Base-by-base conservation (phyloP, 2,329 filamentous ascomycete genomes). In the Aspergillaceae sp. region DNA sequence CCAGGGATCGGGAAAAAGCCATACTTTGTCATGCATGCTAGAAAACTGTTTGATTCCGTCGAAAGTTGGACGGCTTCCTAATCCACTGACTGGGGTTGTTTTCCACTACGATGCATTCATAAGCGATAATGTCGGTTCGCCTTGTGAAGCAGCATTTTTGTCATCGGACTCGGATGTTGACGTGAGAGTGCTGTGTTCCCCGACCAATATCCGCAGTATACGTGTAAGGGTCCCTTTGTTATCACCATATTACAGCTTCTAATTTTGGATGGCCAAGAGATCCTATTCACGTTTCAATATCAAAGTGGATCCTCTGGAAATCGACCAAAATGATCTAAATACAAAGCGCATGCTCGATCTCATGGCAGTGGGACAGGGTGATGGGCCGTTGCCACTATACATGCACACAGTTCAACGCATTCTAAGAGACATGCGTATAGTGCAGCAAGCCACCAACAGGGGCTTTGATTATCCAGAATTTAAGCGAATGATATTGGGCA, bases 61-160 rank as follows among this genome's bases (percentile, higher is more conserved):
- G 0, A 54, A 60, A 0, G 65, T 74, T 0, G 76, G 74, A 2
- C 33, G 26, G 7, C 45, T 54, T 9, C 8, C 32, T 2, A 52
- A 42, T 3, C 53, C 53, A 1, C 63, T 84, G 0, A 77, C 79
- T 0, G 80, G 77, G 0, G 63, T 86, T 0, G 75, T 86, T 0
- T 84, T 86, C 42, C 80, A 85, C 50, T 85, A 82, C 48, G 79
- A 83, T 51, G 73, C 71, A 0, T 79, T 77, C 49, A 69, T 71
- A 7, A 76, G 71, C 0, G 72, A 76, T 38, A 55, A 59, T 0
- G 63, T 69, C 1, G 74, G 74, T 8, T 67, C 67, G 0, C 73
- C 79, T 1, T 82, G 80, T 46, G 82, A 86, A 57, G 80, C 76
- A 0, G 78, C 80, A 0, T 79, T 73, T 50, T 61, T 85, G 3